These are phyloP conservation scores for Sporothrix curviconia DNA, from an alignment of 2,329 filamentous ascomycete genomes.

Conservation along the genomic window DNA sequence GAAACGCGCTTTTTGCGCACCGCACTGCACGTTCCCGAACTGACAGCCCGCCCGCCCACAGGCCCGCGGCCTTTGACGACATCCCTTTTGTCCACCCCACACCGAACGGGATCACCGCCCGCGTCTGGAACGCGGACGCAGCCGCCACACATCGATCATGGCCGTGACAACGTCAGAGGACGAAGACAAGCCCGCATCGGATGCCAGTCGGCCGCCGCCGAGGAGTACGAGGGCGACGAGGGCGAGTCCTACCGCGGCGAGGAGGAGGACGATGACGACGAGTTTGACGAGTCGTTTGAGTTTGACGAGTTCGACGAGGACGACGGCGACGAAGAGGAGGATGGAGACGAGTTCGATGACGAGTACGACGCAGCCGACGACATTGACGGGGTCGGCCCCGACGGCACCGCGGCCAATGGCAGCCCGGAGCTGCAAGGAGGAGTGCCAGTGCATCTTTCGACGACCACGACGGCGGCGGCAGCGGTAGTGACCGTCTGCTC, in stretches of 20 bases:
- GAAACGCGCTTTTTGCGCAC: background rate
- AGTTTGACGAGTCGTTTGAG: slow-evolving; percentile 13
- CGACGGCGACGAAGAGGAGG: slow-evolving; percentile 31
- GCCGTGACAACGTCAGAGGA: slow-evolving; percentile 17
- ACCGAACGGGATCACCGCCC: background rate
- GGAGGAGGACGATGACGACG: slow-evolving; percentile 16
- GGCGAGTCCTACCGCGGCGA: slow-evolving; percentile 22
- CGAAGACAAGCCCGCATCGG: slow-evolving; percentile 19
- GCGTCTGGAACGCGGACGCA: background rate
- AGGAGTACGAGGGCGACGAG: slow-evolving; percentile 22
- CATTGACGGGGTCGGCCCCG: slow-evolving; percentile 2
- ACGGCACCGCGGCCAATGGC: background rate
- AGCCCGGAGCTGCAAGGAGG: slow-evolving; percentile 18
- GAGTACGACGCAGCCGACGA: slow-evolving; percentile 22
- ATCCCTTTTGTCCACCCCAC: background rate
- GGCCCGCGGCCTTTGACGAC: background rate
- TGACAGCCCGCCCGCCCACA: background rate
- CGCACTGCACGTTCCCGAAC: too few species aligned
- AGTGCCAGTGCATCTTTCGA: slow-evolving; percentile 18
- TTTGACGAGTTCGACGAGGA: slow-evolving; percentile 17
- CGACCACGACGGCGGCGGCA: slow-evolving; percentile 26
- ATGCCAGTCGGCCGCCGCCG: slow-evolving; percentile 15
- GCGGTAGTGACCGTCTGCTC: slow-evolving; percentile 16
- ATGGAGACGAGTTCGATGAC: slow-evolving; percentile 23
- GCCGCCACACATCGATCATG: background rate